phyloP scores from a whole-genome alignment of 371 early-diverging fungal species.

The Umbelopsis sp. region DNA sequence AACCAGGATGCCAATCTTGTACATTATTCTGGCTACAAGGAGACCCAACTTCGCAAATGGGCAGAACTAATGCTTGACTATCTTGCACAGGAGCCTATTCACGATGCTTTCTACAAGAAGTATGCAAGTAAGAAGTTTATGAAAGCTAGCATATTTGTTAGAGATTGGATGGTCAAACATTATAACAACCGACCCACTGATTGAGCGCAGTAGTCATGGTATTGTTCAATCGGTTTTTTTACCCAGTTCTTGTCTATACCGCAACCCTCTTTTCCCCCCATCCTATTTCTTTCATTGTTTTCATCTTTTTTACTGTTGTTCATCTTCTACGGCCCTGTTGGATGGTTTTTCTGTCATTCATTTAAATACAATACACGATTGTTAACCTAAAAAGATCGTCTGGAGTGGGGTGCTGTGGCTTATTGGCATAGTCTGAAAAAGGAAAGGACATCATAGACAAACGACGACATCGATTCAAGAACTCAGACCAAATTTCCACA shows the following conservation, averaged over 20 bases:
- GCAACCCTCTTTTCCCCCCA: background rate
- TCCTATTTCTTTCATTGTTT: background rate
- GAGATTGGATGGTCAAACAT: slow-evolving; percentile 55
- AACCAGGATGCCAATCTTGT: slow-evolving; percentile 58
- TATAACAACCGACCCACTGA: slow-evolving; percentile 25
- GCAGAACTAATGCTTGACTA: slow-evolving; percentile 72
- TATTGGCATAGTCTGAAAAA: background rate
- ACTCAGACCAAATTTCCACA: background rate
- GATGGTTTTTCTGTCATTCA: background rate
- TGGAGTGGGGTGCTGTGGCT: background rate
- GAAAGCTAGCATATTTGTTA: slow-evolving; percentile 78
- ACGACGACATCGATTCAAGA: background rate
- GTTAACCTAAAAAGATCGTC: background rate
- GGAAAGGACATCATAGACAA: background rate
- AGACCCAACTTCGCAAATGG: slow-evolving; percentile 63
- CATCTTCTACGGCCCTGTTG: background rate
- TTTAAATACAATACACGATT: background rate
- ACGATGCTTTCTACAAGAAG: slow-evolving; percentile 80
- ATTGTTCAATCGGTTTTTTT: slow-evolving; percentile 1
- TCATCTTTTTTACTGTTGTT: slow-evolving; percentile 1
- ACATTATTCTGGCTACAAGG: slow-evolving; percentile 78
- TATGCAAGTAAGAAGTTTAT: slow-evolving; percentile 75
- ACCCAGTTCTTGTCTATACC: slow-evolving; percentile 19
- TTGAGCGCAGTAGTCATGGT: background rate
- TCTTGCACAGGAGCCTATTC: slow-evolving; percentile 51